phyloP scores from a whole-genome alignment of 306 rosid species.

The Biancaea sappan region DNA sequence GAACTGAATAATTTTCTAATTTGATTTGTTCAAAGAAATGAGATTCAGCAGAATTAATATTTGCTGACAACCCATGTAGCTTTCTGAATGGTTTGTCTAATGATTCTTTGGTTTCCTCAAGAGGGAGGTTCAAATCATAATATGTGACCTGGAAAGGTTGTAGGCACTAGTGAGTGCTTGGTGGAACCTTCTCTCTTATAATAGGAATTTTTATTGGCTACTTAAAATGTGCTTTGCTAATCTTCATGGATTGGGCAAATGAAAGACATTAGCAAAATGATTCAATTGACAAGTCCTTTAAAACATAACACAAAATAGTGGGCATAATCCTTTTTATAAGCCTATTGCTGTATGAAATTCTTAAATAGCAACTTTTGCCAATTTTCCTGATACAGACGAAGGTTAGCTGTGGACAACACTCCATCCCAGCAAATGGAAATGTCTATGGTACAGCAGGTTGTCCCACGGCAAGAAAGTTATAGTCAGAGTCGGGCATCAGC shows the following conservation, averaged over 20 bases:
- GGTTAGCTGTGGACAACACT: slow-evolving; percentile 79
- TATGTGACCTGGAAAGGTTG: not conserved
- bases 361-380: not conserved
- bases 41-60: not conserved
- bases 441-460: slow-evolving; percentile 96
- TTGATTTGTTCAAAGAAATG: not conserved
- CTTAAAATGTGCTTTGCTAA: not conserved
- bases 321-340: not conserved
- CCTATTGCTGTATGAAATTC: not conserved
- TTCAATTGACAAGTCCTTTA: not conserved
- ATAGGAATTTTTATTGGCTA: not conserved
- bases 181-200: not conserved
- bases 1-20: not conserved
- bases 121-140: not conserved
- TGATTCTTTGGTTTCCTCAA: not conserved
- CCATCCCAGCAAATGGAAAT: slow-evolving; percentile 96
- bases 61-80: not conserved
- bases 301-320: not conserved
- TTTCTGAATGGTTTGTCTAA: not conserved
- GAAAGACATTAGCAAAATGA: not conserved
- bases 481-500: slow-evolving; percentile 73
- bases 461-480: slow-evolving; percentile 75
- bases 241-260: not conserved
- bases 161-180: not conserved
- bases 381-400: slow-evolving; percentile 61